A percentile compares a stretch with the other conserved stretches of the same genome.
phyloP scores from a whole-genome alignment of 1,284 basidiomycete genomes.

The Abortiporus biennis region DNA sequence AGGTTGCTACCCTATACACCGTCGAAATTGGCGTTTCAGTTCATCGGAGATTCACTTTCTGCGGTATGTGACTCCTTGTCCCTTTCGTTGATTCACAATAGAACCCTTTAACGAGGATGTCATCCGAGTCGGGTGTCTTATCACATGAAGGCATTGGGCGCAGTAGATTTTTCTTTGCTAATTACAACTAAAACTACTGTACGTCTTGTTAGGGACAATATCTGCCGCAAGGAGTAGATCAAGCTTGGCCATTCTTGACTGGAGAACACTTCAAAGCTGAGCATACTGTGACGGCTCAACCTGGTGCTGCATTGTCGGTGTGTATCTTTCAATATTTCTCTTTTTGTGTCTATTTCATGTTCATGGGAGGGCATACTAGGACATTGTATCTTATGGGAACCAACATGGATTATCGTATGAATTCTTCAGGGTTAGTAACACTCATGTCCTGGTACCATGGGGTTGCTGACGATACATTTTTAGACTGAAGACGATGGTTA shows the following conservation, averaged over 20 bases:
- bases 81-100: too few species aligned
- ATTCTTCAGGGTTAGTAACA: constrained; percentile 36
- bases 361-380: constrained; percentile 24
- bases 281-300: constrained; percentile 44
- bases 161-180: background rate
- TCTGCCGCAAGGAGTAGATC: constrained; percentile 44
- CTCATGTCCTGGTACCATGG: background rate
- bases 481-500: constrained; percentile 55
- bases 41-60: constrained; percentile 54
- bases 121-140: too few species aligned
- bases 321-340: constrained; percentile 8
- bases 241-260: constrained; percentile 52
- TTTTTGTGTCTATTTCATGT: background rate
- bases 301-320: constrained; percentile 45
- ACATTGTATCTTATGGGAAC: constrained; percentile 52
- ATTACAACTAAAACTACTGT: background rate
- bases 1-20: constrained; percentile 39
- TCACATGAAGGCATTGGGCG: too few species aligned
- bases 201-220: constrained; percentile 39
- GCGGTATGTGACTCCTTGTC: constrained; percentile 36
- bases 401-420: constrained; percentile 47
- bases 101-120: too few species aligned
- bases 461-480: background rate
- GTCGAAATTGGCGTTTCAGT: constrained; percentile 43
- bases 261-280: constrained; percentile 50